Percentiles rank a stretch among this genome's conserved stretches.
Conservation (phyloP, 192 early-diverging fungal species). For the Coemansia sp. region DNA sequence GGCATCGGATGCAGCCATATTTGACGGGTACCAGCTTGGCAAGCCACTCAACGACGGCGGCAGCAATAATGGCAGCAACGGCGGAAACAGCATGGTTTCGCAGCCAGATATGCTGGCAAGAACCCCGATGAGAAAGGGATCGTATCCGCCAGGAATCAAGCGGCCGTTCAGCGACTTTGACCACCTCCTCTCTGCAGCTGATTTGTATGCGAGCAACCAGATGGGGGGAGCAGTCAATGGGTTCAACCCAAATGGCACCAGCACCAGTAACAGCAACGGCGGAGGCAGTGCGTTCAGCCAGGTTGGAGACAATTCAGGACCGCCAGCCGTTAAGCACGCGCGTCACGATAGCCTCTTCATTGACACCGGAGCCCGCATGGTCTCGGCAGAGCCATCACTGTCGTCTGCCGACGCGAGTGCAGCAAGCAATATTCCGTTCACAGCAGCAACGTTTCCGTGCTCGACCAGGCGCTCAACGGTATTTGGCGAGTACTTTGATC, state of each 20-base stretch:
- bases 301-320: background rate
- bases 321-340: slow-evolving; percentile 27
- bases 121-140: slow-evolving; percentile 13
- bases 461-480: slow-evolving; percentile 18
- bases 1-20: slow-evolving; percentile 23
- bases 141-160: slow-evolving; percentile 40
- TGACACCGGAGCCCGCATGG: slow-evolving; percentile 1
- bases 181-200: slow-evolving; percentile 39
- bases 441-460: slow-evolving; percentile 12
- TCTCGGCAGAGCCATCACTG: slow-evolving; percentile 14
- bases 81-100: background rate
- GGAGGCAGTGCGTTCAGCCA: slow-evolving; percentile 12
- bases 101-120: background rate
- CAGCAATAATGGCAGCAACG: background rate
- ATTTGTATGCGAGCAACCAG: slow-evolving; percentile 30
- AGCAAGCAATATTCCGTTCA: slow-evolving; percentile 29
- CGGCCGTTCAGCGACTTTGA: slow-evolving; percentile 48
- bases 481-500: slow-evolving; percentile 25
- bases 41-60: slow-evolving; percentile 1
- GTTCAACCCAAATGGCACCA: background rate
- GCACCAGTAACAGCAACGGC: too few relatives aligned
- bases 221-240: background rate
- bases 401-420: slow-evolving; percentile 29
- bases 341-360: slow-evolving; percentile 28
- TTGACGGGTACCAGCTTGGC: slow-evolving; percentile 34